Evolutionary conservation across 352 stramenopile genomes (phyloP).

Genomic region (Elongisporangium undulatum): DNA sequence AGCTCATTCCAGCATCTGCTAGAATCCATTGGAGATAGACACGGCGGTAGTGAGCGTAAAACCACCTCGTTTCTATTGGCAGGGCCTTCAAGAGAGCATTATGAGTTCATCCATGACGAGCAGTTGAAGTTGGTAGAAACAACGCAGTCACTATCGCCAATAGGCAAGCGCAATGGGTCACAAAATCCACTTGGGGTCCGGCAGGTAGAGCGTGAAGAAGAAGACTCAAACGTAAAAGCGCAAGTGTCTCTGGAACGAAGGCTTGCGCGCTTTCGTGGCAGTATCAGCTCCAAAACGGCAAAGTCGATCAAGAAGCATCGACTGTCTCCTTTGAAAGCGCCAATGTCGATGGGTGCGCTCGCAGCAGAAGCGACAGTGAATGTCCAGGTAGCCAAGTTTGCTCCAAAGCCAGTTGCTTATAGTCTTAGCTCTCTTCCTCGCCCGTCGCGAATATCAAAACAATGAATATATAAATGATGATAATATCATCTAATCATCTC

Average conservation of each 20-base stretch:
- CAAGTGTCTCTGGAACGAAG: neutral
- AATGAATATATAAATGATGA: neutral
- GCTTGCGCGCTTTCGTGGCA: constrained; percentile 14
- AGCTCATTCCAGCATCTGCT: constrained; percentile 50
- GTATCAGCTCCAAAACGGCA: constrained; percentile 8
- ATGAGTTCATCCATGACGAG: constrained; percentile 49
- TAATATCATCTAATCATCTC: too few relatives aligned
- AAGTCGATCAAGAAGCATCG: neutral
- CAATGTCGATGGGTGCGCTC: neutral
- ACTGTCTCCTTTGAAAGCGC: neutral
- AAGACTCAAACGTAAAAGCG: constrained; percentile 8
- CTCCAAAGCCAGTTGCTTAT: constrained; percentile 35
- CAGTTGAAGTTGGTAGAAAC: constrained; percentile 19
- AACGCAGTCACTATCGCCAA: constrained; percentile 9
- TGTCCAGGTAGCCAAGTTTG: constrained; percentile 19
- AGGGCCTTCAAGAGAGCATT: constrained; percentile 22
- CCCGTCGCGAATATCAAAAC: neutral
- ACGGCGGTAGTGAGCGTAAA: constrained; percentile 10
- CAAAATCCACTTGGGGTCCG: constrained; percentile 20
- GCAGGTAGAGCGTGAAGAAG: constrained; percentile 14
- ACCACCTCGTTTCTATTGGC: constrained; percentile 25
- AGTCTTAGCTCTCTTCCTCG: constrained; percentile 35
- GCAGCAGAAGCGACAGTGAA: constrained; percentile 4
- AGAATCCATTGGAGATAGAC: constrained; percentile 30
- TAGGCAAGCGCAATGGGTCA: constrained; percentile 14